phyloP scores from a whole-genome alignment of 2,329 filamentous ascomycete species.

The Aureobasidium sp. region DNA sequence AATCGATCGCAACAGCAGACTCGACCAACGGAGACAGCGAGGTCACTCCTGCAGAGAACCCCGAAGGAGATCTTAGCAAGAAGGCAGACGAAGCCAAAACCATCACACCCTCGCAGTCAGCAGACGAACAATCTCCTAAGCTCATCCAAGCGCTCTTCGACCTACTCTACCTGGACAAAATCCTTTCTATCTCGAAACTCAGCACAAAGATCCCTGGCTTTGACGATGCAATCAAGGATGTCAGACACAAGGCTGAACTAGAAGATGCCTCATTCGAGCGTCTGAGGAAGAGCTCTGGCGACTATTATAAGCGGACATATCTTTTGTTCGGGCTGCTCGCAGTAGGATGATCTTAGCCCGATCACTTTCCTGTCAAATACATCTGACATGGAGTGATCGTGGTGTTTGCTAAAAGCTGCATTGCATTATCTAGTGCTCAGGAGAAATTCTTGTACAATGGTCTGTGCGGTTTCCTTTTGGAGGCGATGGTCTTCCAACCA shows the following conservation, averaged over 20 bases:
- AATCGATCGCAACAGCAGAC: background rate
- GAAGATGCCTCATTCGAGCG: constrained; percentile 44
- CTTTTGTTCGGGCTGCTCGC: constrained; percentile 73
- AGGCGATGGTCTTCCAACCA: too few species aligned
- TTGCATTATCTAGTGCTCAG: background rate
- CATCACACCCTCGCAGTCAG: background rate
- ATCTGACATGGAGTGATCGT: too few species aligned
- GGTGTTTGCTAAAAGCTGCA: too few species aligned
- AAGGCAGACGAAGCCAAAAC: constrained; percentile 12
- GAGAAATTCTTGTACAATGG: too few species aligned
- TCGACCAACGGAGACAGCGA: constrained; percentile 14
- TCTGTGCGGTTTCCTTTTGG: too few species aligned
- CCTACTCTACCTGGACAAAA: constrained; percentile 33
- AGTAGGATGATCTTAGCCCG: background rate
- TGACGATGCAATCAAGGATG: constrained; percentile 28
- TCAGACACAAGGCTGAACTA: constrained; percentile 42
- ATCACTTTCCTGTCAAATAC: too few species aligned
- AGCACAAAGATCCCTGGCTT: constrained; percentile 8
- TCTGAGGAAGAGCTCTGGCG: constrained; percentile 56
- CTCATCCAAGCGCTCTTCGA: constrained; percentile 39
- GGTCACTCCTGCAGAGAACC: constrained; percentile 8
- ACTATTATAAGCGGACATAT: constrained; percentile 78
- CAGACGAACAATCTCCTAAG: constrained; percentile 22
- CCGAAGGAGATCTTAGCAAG: constrained; percentile 12
- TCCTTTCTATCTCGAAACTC: constrained; percentile 14